Evolutionary conservation across 352 stramenopile genomes (phyloP).

Genomic region (Blastocystis sp.): DNA sequence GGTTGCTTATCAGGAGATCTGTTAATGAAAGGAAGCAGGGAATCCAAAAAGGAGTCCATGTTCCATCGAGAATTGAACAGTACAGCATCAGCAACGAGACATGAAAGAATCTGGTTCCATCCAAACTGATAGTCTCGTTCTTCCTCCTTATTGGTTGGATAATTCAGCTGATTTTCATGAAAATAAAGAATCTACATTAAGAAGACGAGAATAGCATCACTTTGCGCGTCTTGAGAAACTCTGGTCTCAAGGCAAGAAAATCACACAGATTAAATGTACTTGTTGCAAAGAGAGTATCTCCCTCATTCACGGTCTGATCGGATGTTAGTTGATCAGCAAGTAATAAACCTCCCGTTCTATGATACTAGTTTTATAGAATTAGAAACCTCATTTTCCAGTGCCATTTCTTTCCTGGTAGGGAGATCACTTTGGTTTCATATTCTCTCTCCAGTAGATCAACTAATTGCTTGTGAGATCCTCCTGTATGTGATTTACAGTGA

Average conservation of each 20-base stretch:
- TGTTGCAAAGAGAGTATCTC: constrained; percentile 72
- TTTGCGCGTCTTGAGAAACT: constrained; percentile 53
- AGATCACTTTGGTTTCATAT: constrained; percentile 69
- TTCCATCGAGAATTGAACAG: constrained; percentile 74
- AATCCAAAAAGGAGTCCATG: constrained; percentile 71
- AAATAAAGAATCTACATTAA: constrained; percentile 74
- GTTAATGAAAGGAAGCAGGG: constrained; percentile 72
- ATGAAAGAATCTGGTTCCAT: constrained; percentile 75
- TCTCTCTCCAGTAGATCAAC: constrained; percentile 71
- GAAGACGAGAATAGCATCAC: constrained; percentile 1
- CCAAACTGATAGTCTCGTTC: constrained; percentile 75
- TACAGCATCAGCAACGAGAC: constrained; percentile 73
- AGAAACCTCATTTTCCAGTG: constrained; percentile 71
- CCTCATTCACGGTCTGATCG: constrained; percentile 69
- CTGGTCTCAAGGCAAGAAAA: constrained; percentile 71
- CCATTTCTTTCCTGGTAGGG: constrained; percentile 74
- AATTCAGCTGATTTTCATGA: constrained; percentile 77
- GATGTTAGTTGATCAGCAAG: constrained; percentile 69
- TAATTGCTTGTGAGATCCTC: constrained; percentile 74
- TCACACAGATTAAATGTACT: constrained; percentile 73
- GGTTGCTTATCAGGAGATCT: constrained; percentile 73
- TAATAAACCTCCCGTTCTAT: constrained; percentile 69
- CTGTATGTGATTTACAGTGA: neutral
- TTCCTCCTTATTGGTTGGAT: constrained; percentile 72
- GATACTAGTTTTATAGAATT: neutral